Conservation (phyloP, 257 asterid species). For the Solanum bulbocastanum region DNA sequence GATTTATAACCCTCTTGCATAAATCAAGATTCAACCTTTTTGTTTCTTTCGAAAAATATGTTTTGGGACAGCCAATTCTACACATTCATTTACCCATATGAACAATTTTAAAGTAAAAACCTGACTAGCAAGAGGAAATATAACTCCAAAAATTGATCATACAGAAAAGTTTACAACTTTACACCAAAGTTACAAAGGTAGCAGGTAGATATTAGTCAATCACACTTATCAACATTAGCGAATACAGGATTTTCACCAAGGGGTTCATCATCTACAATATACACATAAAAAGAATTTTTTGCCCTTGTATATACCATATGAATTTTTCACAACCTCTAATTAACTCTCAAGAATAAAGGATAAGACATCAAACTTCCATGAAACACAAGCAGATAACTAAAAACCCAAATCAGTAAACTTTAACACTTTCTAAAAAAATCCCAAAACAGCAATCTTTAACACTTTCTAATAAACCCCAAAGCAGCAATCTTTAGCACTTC, state of each 20-base stretch:
- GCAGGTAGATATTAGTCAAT: not conserved
- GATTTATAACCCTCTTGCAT: not conserved
- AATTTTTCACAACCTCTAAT: not conserved
- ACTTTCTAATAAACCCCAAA: not conserved
- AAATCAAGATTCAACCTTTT: not conserved
- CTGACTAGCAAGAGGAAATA: not conserved
- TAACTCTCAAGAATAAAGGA: not conserved
- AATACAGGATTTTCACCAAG: not conserved
- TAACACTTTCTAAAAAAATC: not conserved
- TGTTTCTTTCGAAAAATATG: not conserved
- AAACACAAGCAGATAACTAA: not conserved
- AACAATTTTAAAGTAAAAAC: not conserved
- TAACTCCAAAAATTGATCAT: not conserved
- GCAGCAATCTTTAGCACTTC: not conserved
- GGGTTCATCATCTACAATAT: not conserved
- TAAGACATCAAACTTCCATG: not conserved
- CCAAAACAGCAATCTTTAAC: not conserved
- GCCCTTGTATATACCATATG: not conserved
- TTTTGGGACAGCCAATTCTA: not conserved
- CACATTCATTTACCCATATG: not conserved
- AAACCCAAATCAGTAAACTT: not conserved
- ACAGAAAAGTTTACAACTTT: not conserved
- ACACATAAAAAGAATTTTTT: not conserved
- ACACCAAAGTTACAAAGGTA: not conserved
- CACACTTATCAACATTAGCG: not conserved